A percentile compares a stretch with the other conserved stretches of the same genome.
Evolutionary conservation across 1,139 yeast genomes (phyloP).

Genomic region (Candida sp.): DNA sequence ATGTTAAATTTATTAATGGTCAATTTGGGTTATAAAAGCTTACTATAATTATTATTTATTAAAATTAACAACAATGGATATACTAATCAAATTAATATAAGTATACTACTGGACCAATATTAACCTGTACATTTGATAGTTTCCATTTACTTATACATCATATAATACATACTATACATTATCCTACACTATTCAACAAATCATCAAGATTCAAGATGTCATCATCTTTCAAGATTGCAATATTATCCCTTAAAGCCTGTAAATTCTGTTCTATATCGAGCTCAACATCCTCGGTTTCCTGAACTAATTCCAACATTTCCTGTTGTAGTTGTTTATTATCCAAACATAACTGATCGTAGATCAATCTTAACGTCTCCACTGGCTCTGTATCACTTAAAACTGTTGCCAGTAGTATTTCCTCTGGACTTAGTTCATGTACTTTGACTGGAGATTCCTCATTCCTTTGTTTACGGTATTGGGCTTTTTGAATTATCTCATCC

Average conservation of each 20-base stretch:
- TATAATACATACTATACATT: too few relatives aligned
- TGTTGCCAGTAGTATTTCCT: slow-evolving; percentile 33
- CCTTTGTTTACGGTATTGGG: slow-evolving; percentile 31
- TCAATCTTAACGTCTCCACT: slow-evolving; percentile 28
- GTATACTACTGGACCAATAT: too few relatives aligned
- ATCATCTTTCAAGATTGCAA: slow-evolving; percentile 20
- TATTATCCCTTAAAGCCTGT: slow-evolving; percentile 22
- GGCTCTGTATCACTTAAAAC: slow-evolving; percentile 22
- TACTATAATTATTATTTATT: too few relatives aligned
- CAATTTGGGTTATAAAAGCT: too few relatives aligned
- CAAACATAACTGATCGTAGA: slow-evolving; percentile 31
- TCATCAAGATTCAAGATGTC: background rate
- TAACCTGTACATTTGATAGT: too few relatives aligned
- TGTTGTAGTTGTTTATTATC: slow-evolving; percentile 32
- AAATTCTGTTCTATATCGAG: slow-evolving; percentile 20
- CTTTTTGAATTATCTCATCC: slow-evolving; percentile 61
- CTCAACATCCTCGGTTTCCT: slow-evolving; percentile 19
- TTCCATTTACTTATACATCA: too few relatives aligned
- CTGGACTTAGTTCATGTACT: slow-evolving; percentile 29
- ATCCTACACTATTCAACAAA: background rate
- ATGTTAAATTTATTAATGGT: too few relatives aligned
- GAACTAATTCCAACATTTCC: slow-evolving; percentile 19
- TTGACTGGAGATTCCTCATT: slow-evolving; percentile 19
- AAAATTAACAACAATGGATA: too few relatives aligned
- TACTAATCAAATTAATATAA: too few relatives aligned